Conservation (phyloP, 2,329 filamentous ascomycete species). For the Colletotrichum tropicale region DNA sequence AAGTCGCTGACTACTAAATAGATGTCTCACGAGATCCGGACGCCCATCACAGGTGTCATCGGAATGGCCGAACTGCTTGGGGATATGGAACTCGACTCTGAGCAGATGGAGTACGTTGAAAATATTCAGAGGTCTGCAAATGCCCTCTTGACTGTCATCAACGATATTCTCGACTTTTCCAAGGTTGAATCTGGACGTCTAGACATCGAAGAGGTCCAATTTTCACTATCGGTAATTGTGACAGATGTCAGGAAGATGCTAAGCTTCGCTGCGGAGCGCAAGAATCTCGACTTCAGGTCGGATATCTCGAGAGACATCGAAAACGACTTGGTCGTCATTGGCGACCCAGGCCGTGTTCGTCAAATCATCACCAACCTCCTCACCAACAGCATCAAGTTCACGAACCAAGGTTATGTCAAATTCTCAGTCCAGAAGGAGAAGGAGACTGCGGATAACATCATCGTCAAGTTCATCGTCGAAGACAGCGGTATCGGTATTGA, state of each 20-base stretch:
- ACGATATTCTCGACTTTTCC: constrained; percentile 89
- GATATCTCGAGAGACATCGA: constrained; percentile 68
- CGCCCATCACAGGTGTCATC: constrained; percentile 80
- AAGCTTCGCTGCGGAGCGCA: constrained; percentile 80
- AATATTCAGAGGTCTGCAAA: constrained; percentile 83
- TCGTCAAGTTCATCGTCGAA: constrained; percentile 74
- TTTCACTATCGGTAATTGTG: constrained; percentile 74
- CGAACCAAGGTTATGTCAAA: constrained; percentile 69
- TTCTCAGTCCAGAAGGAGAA: constrained; percentile 68
- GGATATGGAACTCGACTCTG: constrained; percentile 70
- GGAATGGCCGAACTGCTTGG: constrained; percentile 79
- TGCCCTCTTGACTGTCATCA: constrained; percentile 84
- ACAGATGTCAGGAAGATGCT: constrained; percentile 87
- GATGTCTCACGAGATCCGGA: constrained; percentile 82
- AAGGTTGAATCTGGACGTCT: constrained; percentile 81
- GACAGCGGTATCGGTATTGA: constrained; percentile 85
- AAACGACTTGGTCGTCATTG: constrained; percentile 78
- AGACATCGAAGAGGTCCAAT: constrained; percentile 82
- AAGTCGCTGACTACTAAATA: constrained; percentile 27
- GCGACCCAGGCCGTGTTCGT: constrained; percentile 82
- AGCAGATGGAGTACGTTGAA: constrained; percentile 76
- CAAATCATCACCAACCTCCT: constrained; percentile 84
- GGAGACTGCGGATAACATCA: constrained; percentile 68
- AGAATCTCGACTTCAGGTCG: constrained; percentile 74
- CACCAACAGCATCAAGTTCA: constrained; percentile 80